Conservation (phyloP, 208 protist species). For the Trypanosoma scelopori region DNA sequence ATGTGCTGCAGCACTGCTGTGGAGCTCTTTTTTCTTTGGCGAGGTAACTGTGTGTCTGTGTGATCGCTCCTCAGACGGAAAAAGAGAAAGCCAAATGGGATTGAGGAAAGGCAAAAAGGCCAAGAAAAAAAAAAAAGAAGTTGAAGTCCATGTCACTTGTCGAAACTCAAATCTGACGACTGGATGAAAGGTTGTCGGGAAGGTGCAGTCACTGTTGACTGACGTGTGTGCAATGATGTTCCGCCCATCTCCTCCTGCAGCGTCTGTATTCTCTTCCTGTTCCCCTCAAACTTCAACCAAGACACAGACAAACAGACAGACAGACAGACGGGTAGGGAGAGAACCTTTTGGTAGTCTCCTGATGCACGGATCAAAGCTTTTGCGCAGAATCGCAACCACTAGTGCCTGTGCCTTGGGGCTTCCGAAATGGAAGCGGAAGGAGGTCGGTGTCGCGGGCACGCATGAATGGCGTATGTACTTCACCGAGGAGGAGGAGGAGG, state of each 20-base stretch:
- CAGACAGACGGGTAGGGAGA: slow-evolving; percentile 11
- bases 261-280: slow-evolving; percentile 3
- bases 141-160: neutral
- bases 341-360: neutral
- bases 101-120: neutral
- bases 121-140: slow-evolving; percentile 6
- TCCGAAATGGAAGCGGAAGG: slow-evolving; percentile 19
- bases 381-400: neutral
- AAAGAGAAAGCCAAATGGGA: neutral
- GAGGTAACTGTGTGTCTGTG: too few species aligned
- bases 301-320: slow-evolving; percentile 1
- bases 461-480: slow-evolving; percentile 68
- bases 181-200: too few species aligned
- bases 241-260: slow-evolving; percentile 3
- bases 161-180: too few species aligned
- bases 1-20: slow-evolving; percentile 32
- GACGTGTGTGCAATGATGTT: neutral
- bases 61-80: too few species aligned
- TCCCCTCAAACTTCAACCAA: neutral
- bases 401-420: slow-evolving; percentile 7
- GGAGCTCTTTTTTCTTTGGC: slow-evolving; percentile 2
- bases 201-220: too few species aligned
- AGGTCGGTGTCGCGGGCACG: slow-evolving; percentile 31
- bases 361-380: slow-evolving; percentile 16
- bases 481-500: slow-evolving; percentile 12